Percentiles rank a stretch among this genome's conserved stretches.
phyloP scores from a whole-genome alignment of 495 filamentous ascomycete species.

The Platismatia glauca region DNA sequence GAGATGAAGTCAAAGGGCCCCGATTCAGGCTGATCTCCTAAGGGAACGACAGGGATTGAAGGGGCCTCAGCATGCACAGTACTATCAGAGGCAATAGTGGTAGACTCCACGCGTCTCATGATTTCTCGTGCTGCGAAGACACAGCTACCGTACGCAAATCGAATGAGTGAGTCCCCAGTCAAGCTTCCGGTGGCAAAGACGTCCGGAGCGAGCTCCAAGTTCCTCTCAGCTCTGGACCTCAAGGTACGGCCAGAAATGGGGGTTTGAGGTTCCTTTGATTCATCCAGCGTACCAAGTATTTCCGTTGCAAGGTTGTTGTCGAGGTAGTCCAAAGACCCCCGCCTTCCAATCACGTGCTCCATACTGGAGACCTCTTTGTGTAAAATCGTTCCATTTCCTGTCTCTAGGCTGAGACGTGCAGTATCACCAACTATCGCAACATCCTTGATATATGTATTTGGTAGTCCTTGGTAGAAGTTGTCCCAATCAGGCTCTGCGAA shows the following conservation, averaged over 20 bases:
- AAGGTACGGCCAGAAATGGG: conserved; percentile 49
- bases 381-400: conserved; percentile 38
- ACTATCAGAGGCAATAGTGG: not conserved
- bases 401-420: conserved; percentile 40
- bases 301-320: conserved; percentile 41
- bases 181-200: conserved; percentile 57
- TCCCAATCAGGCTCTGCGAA: conserved; percentile 41
- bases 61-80: too few species aligned
- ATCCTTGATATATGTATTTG: conserved; percentile 44
- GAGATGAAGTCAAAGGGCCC: not conserved
- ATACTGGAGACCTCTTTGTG: conserved; percentile 40
- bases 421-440: conserved; percentile 32
- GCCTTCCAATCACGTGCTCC: conserved; percentile 54
- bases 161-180: conserved; percentile 55
- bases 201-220: conserved; percentile 45
- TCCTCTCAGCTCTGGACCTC: conserved; percentile 43
- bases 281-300: conserved; percentile 32
- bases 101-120: conserved; percentile 21
- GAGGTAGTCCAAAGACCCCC: conserved; percentile 50
- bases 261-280: conserved; percentile 22
- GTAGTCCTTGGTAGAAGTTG: conserved; percentile 47
- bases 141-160: conserved; percentile 56
- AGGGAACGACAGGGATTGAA: not conserved
- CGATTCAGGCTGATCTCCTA: not conserved
- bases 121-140: conserved; percentile 50